phyloP scores from a whole-genome alignment of 2,329 filamentous ascomycete species.

The Sporothrix curviconia region DNA sequence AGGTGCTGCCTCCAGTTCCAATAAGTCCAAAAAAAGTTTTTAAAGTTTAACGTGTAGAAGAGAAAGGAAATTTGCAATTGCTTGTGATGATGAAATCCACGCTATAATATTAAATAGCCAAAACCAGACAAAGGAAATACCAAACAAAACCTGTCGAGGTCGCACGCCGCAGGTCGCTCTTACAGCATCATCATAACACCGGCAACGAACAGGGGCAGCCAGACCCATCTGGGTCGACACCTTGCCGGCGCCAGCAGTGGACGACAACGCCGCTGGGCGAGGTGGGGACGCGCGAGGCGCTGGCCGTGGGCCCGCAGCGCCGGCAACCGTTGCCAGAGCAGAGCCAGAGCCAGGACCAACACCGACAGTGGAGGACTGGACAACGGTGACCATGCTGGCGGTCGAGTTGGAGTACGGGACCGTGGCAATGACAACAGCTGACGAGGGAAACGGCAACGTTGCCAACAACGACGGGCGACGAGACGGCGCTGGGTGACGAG shows the following conservation, averaged over 20 bases:
- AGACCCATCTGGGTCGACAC: slow-evolving; percentile 14
- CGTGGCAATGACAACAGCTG: neutral
- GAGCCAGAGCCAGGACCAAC: neutral
- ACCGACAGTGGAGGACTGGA: neutral
- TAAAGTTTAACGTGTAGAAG: neutral
- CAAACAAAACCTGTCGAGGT: neutral
- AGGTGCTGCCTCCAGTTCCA: neutral
- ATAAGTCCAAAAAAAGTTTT: neutral
- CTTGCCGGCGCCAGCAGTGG: slow-evolving; percentile 16
- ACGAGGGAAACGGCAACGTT: slow-evolving; percentile 5
- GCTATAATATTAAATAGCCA: neutral
- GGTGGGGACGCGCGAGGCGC: neutral
- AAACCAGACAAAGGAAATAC: neutral
- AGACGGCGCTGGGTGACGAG: neutral
- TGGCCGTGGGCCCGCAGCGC: neutral
- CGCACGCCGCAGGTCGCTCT: neutral
- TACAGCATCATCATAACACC: slow-evolving; percentile 17
- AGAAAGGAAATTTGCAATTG: neutral
- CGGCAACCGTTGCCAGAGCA: neutral
- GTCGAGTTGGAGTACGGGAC: slow-evolving; percentile 9
- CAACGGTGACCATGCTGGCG: neutral
- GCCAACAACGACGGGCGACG: neutral
- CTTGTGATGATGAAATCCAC: neutral
- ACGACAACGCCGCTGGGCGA: slow-evolving; percentile 8
- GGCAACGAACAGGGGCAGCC: slow-evolving; percentile 8